Percentiles rank a stretch among this genome's conserved stretches.
Conservation (phyloP, 495 filamentous ascomycete genomes). For the Filosporella fistucella region DNA sequence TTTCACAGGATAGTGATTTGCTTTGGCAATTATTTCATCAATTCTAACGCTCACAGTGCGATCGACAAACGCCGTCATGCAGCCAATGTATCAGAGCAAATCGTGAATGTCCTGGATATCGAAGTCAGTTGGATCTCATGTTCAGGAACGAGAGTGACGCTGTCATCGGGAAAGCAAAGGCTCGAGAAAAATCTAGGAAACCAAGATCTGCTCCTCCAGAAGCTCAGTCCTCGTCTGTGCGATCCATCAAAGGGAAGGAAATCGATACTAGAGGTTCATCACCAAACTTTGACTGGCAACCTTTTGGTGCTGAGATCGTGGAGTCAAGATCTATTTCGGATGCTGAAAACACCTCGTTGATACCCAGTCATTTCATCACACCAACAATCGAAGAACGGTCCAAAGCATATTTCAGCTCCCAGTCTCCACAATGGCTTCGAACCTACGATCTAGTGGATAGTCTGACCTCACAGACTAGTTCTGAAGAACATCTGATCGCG, state of each 20-base stretch:
- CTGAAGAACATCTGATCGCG: slow-evolving; percentile 37
- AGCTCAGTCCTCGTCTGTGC: not conserved
- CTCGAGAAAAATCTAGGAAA: slow-evolving; percentile 31
- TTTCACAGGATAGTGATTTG: too few species aligned
- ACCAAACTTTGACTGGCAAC: not conserved
- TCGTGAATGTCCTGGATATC: slow-evolving; percentile 65
- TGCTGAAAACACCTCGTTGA: not conserved
- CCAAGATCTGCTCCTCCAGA: slow-evolving; percentile 3
- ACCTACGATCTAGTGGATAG: slow-evolving; percentile 26
- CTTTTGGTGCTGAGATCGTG: not conserved
- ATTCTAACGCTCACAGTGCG: slow-evolving; percentile 46
- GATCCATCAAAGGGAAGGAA: not conserved
- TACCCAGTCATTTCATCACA: not conserved
- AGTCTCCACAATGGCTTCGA: slow-evolving; percentile 32
- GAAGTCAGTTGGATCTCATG: slow-evolving; percentile 65
- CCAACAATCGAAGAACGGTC: slow-evolving; percentile 34
- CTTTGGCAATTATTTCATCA: not conserved
- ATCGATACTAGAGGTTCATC: not conserved
- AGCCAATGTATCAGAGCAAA: slow-evolving; percentile 60
- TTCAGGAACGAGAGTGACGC: slow-evolving; percentile 70
- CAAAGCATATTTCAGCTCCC: slow-evolving; percentile 36
- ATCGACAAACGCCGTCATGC: slow-evolving; percentile 59
- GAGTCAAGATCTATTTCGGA: not conserved
- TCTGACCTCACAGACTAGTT: slow-evolving; percentile 18
- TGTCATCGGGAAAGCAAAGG: slow-evolving; percentile 56